These are phyloP conservation scores for Zymoseptoria pseudotritici DNA, from an alignment of 2,329 filamentous ascomycete genomes.

Conservation along the genomic window DNA sequence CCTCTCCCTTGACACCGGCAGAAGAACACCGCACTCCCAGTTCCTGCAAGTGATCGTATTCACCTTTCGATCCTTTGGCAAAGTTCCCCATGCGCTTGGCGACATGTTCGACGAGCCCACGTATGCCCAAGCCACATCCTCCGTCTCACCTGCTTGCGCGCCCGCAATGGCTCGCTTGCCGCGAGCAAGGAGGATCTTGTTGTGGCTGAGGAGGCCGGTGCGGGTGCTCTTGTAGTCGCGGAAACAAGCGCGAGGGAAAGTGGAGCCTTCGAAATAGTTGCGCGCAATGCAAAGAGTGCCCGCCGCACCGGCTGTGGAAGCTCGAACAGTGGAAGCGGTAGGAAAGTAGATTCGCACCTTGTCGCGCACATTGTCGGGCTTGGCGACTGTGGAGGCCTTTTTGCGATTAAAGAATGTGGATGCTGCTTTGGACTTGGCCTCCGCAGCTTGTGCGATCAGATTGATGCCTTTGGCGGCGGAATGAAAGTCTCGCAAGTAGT, in stretches of 20 bases:
- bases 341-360: constrained; percentile 75
- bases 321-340: constrained; percentile 52
- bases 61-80: constrained; percentile 61
- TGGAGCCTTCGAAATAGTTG: constrained; percentile 60
- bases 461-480: constrained; percentile 48
- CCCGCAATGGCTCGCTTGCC: constrained; percentile 22
- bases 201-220: constrained; percentile 73
- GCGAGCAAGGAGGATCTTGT: constrained; percentile 50
- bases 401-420: constrained; percentile 20
- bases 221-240: constrained; percentile 69
- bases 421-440: constrained; percentile 15
- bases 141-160: constrained; percentile 15
- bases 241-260: constrained; percentile 65
- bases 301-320: constrained; percentile 41
- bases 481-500: constrained; percentile 56
- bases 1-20: constrained; percentile 6
- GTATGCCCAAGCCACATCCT: constrained; percentile 64
- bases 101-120: constrained; percentile 87
- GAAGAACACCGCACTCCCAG: constrained; percentile 88
- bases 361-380: constrained; percentile 33
- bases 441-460: constrained; percentile 16
- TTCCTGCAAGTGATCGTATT: constrained; percentile 80
- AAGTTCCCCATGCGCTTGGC: constrained; percentile 84
- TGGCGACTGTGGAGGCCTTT: background rate
- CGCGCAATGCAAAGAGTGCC: constrained; percentile 76